These are phyloP conservation scores for Trichothecium sympodiale DNA, from an alignment of 2,329 filamentous ascomycete genomes.

Conservation along the genomic window DNA sequence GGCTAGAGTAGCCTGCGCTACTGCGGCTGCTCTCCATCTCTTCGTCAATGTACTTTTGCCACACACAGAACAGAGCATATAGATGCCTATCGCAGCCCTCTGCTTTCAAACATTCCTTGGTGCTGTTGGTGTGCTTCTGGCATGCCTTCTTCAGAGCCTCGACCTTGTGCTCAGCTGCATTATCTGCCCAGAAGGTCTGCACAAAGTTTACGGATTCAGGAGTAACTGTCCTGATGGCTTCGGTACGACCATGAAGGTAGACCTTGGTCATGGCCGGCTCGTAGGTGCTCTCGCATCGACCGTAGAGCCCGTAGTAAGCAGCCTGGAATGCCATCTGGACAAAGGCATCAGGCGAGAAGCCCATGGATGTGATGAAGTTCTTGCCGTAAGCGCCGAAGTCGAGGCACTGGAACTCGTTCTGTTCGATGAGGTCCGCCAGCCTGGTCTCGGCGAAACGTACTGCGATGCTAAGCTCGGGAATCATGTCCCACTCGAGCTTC, in stretches of 20 bases:
- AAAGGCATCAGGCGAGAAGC: conserved; percentile 93
- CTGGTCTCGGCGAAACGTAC: conserved; percentile 92
- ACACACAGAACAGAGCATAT: conserved; percentile 88
- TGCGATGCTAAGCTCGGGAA: conserved; percentile 80
- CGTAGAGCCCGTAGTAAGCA: conserved; percentile 94
- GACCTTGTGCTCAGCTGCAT: conserved; percentile 71
- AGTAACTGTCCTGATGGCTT: conserved; percentile 81
- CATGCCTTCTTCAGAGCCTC: conserved; percentile 77
- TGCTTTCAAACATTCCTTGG: conserved; percentile 77
- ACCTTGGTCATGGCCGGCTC: conserved; percentile 98
- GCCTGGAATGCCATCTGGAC: conserved; percentile 99
- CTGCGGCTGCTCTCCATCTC: conserved; percentile 36
- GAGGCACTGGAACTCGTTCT: conserved; percentile 90
- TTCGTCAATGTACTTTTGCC: conserved; percentile 80
- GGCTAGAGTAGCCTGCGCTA: conserved; percentile 55
- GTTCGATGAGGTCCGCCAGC: conserved; percentile 85
- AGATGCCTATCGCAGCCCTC: conserved; percentile 87
- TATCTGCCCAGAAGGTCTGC: conserved; percentile 89
- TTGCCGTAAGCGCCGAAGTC: conserved; percentile 88
- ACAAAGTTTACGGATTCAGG: conserved; percentile 80
- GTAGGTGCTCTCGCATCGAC: conserved; percentile 87
- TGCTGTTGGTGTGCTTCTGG: conserved; percentile 68
- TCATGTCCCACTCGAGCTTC: conserved; percentile 97
- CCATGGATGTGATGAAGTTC: conserved; percentile 95
- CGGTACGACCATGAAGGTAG: conserved; percentile 86